Conservation (phyloP, 2,329 filamentous ascomycete species). For the Falciphora oryzae region DNA sequence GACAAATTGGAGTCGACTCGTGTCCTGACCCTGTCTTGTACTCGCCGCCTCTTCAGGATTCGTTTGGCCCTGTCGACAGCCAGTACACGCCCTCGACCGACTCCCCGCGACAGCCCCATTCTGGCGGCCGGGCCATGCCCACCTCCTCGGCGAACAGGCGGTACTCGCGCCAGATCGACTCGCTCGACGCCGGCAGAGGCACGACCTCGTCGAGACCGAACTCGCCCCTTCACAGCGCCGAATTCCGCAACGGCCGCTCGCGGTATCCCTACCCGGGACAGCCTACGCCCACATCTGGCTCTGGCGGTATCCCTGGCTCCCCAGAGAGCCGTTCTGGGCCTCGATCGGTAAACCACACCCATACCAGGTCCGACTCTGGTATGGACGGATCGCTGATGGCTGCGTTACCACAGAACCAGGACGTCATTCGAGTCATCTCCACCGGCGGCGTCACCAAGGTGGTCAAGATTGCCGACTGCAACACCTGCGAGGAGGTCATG, state of each 20-base stretch:
- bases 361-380: constrained; percentile 76
- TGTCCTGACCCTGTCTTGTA: no score
- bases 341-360: constrained; percentile 53
- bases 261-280: constrained; percentile 44
- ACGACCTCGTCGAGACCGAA: constrained; percentile 62
- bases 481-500: constrained; percentile 88
- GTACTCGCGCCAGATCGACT: constrained; percentile 58
- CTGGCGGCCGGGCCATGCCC: constrained; percentile 40
- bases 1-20: background rate
- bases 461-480: constrained; percentile 87
- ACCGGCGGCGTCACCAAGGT: constrained; percentile 89
- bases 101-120: constrained; percentile 57
- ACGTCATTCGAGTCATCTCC: constrained; percentile 88
- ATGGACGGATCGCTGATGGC: constrained; percentile 83
- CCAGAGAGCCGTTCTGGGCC: constrained; percentile 56
- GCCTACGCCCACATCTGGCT: constrained; percentile 36
- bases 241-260: constrained; percentile 47
- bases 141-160: constrained; percentile 50
- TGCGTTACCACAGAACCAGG: constrained; percentile 76
- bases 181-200: constrained; percentile 35
- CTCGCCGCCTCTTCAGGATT: constrained; percentile 53
- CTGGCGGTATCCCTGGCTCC: constrained; percentile 51
- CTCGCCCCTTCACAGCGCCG: constrained; percentile 59
- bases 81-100: constrained; percentile 55
- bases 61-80: constrained; percentile 72